Conservation (phyloP, 2,329 filamentous ascomycete species). For the Pyricularia pennisetigena region DNA sequence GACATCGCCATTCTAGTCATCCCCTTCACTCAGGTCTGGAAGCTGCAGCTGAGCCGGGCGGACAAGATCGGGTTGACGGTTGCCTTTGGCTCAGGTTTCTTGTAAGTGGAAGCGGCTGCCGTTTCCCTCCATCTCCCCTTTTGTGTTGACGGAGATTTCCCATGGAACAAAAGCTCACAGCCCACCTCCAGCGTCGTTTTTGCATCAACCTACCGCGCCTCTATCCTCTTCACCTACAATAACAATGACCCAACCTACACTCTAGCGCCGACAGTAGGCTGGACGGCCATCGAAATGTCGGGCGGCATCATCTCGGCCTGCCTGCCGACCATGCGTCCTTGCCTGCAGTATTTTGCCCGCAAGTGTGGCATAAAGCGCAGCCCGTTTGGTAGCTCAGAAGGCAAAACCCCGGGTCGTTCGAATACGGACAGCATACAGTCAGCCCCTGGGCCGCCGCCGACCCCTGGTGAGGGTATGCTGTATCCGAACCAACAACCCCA, state of each 20-base stretch:
- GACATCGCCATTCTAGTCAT: constrained; percentile 34
- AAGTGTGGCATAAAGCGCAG: constrained; percentile 27
- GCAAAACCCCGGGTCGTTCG: neutral
- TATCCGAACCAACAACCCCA: neutral
- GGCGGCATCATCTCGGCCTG: constrained; percentile 43
- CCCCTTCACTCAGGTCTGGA: constrained; percentile 35
- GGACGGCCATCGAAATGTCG: constrained; percentile 38
- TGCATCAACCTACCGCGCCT: constrained; percentile 36
- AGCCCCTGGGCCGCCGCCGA: neutral
- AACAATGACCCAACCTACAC: constrained; percentile 32
- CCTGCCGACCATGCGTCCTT: constrained; percentile 39
- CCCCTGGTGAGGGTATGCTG: neutral
- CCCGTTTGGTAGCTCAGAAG: neutral
- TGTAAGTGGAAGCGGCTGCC: constrained; percentile 18
- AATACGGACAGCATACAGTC: neutral
- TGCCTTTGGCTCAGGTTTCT: constrained; percentile 33
- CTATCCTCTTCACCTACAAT: constrained; percentile 33
- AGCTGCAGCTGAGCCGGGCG: constrained; percentile 26
- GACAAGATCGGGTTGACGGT: constrained; percentile 33
- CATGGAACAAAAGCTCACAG: no score
- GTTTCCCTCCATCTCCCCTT: accelerated
- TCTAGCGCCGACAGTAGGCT: constrained; percentile 32
- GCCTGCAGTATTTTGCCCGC: constrained; percentile 26
- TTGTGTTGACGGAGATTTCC: no score
- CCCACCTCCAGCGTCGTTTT: constrained; percentile 28